These are phyloP conservation scores for Wickerhamomyces queroliae DNA, from an alignment of 805 yeast genomes.

Conservation along the genomic window DNA sequence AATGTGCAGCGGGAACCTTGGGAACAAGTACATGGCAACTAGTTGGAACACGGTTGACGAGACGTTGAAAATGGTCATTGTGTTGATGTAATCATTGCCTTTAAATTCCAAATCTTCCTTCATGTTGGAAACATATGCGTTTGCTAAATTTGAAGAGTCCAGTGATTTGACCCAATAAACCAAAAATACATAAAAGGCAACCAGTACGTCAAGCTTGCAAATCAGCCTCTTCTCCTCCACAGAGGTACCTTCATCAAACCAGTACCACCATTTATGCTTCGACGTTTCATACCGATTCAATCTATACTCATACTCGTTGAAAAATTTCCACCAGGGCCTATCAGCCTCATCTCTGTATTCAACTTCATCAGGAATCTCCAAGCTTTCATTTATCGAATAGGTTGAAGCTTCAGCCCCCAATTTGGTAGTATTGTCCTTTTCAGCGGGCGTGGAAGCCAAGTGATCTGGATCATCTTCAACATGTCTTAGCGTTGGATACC, in stretches of 20 bases:
- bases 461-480: neutral
- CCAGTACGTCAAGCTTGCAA: slow-evolving; percentile 44
- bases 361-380: neutral
- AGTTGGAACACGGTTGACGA: slow-evolving; percentile 56
- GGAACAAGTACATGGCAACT: slow-evolving; percentile 54
- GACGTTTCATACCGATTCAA: neutral
- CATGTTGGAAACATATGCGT: slow-evolving; percentile 63
- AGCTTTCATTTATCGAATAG: too few species aligned
- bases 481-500: neutral
- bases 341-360: slow-evolving; percentile 29
- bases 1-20: slow-evolving; percentile 44
- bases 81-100: slow-evolving; percentile 56
- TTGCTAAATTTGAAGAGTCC: slow-evolving; percentile 53
- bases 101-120: slow-evolving; percentile 45
- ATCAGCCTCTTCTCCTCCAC: too few species aligned
- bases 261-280: too few species aligned
- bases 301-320: slow-evolving; percentile 43
- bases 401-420: too few species aligned
- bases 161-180: slow-evolving; percentile 64
- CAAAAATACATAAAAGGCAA: slow-evolving; percentile 48
- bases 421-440: too few species aligned
- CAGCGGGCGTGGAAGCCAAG: neutral
- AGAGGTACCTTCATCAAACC: too few species aligned
- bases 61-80: slow-evolving; percentile 50
- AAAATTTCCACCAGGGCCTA: slow-evolving; percentile 38